Evolutionary conservation across 2,329 filamentous ascomycete species (phyloP), one percentile per base, ranked within the genome.

Genomic region (Penicillium sp.): DNA sequence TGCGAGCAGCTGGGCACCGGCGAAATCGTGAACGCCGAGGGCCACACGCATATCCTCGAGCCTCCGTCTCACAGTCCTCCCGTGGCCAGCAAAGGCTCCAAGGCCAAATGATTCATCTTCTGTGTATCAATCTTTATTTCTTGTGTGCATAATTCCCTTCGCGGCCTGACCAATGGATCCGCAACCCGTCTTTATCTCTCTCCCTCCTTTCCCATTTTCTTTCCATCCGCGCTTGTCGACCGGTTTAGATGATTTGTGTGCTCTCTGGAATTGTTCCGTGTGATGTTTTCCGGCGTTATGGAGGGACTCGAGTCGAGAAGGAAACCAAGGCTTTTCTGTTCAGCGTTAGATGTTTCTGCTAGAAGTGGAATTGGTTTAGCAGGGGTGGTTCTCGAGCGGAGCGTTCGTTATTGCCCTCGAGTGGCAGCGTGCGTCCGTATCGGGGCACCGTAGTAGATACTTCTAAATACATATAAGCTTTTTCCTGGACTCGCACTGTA

Each of bases 21-120:
- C 1, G 78, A 81, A 43, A 82, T 96, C 14, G 77, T 90, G 53
- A 84, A 81, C 43, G 89, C 88, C 2, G 79, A 84, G 9, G 87
- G 89, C 45, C 94, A 99, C 70, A 85, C 81, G 1, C 94, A 99
- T 68, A 85, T 92, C 11, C 79, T 97, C 33, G 91, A 95, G 69
- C 89, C 90, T 38, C 75, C 74, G 16, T 70, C 71, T 2, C 58
- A 69, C 6, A 65, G 61, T 48, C 61, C 63, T 24, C 60, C 70
- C 8, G 65, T 71, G 40, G 58, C 64, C 48, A 72, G 69, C 58
- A 74, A 73, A 60, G 63, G 51, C 38, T 53, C 51, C 53, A 64
- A 56, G 44, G 67, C 62, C 40, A 69, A 68, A 51, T 68, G 63
- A 64, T 57, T 39, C 43, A 25, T 42, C 55, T 53, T 51, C 25